Evolutionary conservation across 163 green algal species (phyloP).

Genomic region (Scenedesmus sp.): DNA sequence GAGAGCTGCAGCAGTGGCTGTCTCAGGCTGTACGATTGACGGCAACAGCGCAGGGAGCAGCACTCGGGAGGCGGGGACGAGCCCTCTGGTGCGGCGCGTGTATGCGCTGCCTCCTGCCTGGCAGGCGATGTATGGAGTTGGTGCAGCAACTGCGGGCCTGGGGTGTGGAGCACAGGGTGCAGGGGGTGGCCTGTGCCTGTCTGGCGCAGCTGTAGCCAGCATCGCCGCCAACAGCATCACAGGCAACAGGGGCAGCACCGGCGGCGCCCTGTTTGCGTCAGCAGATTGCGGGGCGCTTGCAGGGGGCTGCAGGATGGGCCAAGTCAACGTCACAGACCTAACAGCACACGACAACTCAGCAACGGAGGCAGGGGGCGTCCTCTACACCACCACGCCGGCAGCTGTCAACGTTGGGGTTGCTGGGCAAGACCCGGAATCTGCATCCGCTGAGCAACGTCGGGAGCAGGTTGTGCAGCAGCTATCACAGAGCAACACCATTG

Average conservation of each 20-base stretch:
- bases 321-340: slow-evolving; percentile 13
- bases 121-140: slow-evolving; percentile 31
- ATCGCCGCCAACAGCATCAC: not conserved
- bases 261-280: slow-evolving; percentile 20
- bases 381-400: slow-evolving; percentile 37
- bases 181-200: slow-evolving; percentile 22
- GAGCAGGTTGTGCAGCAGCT: slow-evolving; percentile 8
- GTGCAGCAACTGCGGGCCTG: not conserved
- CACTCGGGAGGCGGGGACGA: not conserved
- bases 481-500: not conserved
- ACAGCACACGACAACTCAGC: not conserved
- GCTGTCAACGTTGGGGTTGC: not conserved
- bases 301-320: not conserved
- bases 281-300: not conserved
- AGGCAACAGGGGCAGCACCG: slow-evolving; percentile 18
- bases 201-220: not conserved
- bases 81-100: not conserved
- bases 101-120: slow-evolving; percentile 2
- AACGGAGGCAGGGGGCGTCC: not conserved
- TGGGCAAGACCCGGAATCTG: not conserved
- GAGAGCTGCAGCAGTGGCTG: not conserved
- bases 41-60: not conserved
- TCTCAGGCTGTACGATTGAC: not conserved
- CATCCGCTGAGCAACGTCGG: not conserved
- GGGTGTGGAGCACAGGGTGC: not conserved